Evolutionary conservation across 2,329 filamentous ascomycete species (phyloP), one percentile per base, ranked within the genome.

Genomic region (Aureobasidium namibiae): DNA sequence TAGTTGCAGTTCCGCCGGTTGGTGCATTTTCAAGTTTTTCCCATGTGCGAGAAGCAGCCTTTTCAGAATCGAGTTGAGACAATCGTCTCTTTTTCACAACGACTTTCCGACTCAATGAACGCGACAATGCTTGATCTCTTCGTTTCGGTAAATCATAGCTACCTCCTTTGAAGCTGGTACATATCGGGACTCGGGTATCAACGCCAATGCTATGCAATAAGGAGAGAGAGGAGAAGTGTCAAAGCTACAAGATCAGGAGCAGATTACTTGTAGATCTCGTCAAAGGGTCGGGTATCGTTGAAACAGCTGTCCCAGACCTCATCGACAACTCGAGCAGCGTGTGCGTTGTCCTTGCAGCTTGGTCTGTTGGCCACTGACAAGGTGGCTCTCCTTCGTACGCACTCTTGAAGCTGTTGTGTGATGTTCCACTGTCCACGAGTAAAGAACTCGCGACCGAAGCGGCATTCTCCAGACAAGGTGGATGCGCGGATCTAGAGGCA

Each of bases 291-390:
- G 4, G 92, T 97, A 74, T 99, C 94, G 54, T 83, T 78, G 72
- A 95, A 99, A 73, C 94, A 99, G 67, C 91, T 96, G 66, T 96
- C 92, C 90, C 92, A 99, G n/a, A 99, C 94, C 74, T 95, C 87
- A 74, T 97, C 94, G 60, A 99, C 90, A 26, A 95, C 86, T 75
- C 88, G 90, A 54, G 84, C 82, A 4, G 94, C 94, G 65, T 97
- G 89, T 14, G 86, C 85, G 67, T 95, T 86, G 73, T 95, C 89
- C 72, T 89, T 89, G 70, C 92, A 94, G 48, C 81, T 80, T 16
- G 91, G 90, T 62, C 94, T 80, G 34, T 83, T 85, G 76, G 85
- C 82, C 66, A 99, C 84, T 23, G 89, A 95, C 65, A 88, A 76
- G 34, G 90, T 85, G 11, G 94, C 94, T 66, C 94, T 80, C 68